A percentile compares a stretch with the other conserved stretches of the same genome.
Conservation (phyloP, 1,284 basidiomycete species). For the Puccinia novopanici region DNA sequence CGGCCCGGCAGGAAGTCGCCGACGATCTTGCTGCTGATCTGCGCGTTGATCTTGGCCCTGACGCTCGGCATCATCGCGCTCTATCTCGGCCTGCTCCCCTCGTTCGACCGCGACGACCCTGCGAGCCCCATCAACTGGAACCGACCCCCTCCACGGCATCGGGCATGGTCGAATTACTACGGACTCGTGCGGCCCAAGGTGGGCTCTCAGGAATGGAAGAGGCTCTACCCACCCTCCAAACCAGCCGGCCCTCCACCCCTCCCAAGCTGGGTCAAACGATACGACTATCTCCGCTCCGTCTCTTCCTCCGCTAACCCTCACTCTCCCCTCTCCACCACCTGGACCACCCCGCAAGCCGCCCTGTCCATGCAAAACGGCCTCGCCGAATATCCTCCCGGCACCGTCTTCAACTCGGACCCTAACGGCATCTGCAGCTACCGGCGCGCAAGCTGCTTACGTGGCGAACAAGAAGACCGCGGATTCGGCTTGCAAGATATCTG, state of each 20-base stretch:
- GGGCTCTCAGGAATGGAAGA: constrained; percentile 37
- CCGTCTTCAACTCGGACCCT: constrained; percentile 3
- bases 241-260: constrained; percentile 29
- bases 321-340: constrained; percentile 23
- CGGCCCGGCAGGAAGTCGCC: neutral
- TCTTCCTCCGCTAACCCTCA: constrained; percentile 5
- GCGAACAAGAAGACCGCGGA: constrained; percentile 4
- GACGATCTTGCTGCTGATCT: neutral
- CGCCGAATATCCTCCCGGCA: constrained; percentile 27
- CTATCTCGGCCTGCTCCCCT: neutral
- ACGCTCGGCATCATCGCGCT: constrained; percentile 14
- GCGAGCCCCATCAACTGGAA: constrained; percentile 12
- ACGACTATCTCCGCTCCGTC: constrained; percentile 38
- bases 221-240: constrained; percentile 29
- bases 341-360: constrained; percentile 19
- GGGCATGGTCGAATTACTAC: constrained; percentile 12
- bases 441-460: constrained; percentile 39
- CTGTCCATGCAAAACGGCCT: constrained; percentile 22
- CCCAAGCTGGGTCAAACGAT: constrained; percentile 23
- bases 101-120: neutral
- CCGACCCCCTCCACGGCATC: neutral
- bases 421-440: constrained; percentile 47
- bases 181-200: constrained; percentile 4
- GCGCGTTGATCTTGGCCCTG: neutral
- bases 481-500: constrained; percentile 34